These are phyloP conservation scores for Rhizoctonia solani DNA, from an alignment of 1,284 basidiomycete species.

Conservation along the genomic window DNA sequence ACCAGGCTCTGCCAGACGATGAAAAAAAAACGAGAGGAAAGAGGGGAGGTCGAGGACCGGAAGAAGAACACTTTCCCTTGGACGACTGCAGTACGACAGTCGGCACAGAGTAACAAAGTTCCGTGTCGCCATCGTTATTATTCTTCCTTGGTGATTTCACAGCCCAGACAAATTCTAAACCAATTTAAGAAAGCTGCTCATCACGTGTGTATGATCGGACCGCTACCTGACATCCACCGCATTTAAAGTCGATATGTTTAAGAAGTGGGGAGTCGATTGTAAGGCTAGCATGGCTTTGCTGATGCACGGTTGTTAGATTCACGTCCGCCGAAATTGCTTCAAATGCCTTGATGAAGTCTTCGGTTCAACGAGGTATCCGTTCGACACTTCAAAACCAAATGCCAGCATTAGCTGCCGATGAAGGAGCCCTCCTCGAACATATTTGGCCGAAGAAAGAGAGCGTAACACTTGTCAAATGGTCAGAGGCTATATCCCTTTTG, in stretches of 20 bases:
- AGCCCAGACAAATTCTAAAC: not conserved
- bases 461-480: slow-evolving; percentile 94
- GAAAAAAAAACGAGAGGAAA: slow-evolving; percentile 7
- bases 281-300: not conserved
- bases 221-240: not conserved
- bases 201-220: not conserved
- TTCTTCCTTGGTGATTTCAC: slow-evolving; percentile 22
- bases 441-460: slow-evolving; percentile 99
- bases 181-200: not conserved
- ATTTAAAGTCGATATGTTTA: slow-evolving; percentile 37
- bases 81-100: not conserved
- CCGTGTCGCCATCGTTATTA: slow-evolving; percentile 29
- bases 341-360: slow-evolving; percentile 94
- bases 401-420: slow-evolving; percentile 61
- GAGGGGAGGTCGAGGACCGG: not conserved
- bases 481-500: slow-evolving; percentile 15
- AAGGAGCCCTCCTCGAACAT: slow-evolving; percentile 79
- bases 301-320: slow-evolving; percentile 63
- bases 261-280: slow-evolving; percentile 37
- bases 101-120: slow-evolving; percentile 6
- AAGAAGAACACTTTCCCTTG: not conserved
- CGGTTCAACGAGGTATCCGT: slow-evolving; percentile 89
- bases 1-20: slow-evolving; percentile 7
- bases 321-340: slow-evolving; percentile 86
- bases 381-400: slow-evolving; percentile 80